Evolutionary conservation across 2,329 filamentous ascomycete genomes (phyloP).

Genomic region (Xylariaceae sp.): DNA sequence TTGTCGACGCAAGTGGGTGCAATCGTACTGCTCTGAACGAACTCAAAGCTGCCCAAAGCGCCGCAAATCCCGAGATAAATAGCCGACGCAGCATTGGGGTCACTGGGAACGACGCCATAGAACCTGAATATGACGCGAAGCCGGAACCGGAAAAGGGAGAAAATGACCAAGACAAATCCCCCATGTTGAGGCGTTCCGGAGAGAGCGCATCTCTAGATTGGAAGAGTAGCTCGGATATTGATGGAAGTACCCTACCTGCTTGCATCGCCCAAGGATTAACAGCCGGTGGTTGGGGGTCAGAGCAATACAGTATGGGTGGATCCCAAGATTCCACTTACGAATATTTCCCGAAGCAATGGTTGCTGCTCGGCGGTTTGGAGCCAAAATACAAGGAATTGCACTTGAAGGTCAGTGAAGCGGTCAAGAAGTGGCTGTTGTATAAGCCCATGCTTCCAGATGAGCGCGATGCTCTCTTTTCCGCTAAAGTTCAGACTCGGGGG

Average conservation of each 20-base stretch:
- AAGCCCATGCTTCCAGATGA: constrained; percentile 65
- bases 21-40: constrained; percentile 48
- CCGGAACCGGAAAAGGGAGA: neutral
- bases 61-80: constrained; percentile 10
- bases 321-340: constrained; percentile 67
- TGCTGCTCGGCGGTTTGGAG: constrained; percentile 70
- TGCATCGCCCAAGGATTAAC: constrained; percentile 58
- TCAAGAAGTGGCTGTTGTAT: constrained; percentile 70
- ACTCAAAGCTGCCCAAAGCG: constrained; percentile 31
- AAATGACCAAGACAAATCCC: neutral
- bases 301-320: constrained; percentile 57
- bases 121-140: neutral
- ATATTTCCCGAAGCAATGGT: constrained; percentile 65
- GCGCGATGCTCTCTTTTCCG: constrained; percentile 68
- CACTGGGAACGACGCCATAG: neutral
- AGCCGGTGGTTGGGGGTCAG: constrained; percentile 38
- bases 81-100: neutral
- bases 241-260: constrained; percentile 27
- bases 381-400: constrained; percentile 70
- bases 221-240: constrained; percentile 6
- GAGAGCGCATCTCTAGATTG: constrained; percentile 5
- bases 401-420: constrained; percentile 58
- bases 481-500: constrained; percentile 49
- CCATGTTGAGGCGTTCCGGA: constrained; percentile 5
- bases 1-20: constrained; percentile 74